Percentiles rank a stretch among this genome's conserved stretches.
Evolutionary conservation across 306 rosid species (phyloP).

Genomic region (Acacia acuminata): DNA sequence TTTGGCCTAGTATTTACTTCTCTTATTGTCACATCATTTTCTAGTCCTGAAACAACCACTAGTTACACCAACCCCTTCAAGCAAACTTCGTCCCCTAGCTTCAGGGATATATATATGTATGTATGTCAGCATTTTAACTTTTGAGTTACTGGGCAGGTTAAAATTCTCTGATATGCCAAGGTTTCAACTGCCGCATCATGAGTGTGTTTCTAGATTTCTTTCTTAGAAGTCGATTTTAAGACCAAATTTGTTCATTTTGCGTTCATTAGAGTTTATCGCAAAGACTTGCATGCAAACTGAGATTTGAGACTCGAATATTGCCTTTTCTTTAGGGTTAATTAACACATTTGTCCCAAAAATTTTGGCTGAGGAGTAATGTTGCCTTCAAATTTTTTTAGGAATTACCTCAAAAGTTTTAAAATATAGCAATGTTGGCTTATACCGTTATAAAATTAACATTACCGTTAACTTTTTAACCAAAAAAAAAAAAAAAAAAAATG

Average conservation of each 20-base stretch:
- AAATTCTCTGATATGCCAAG: neutral
- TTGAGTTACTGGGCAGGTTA: neutral
- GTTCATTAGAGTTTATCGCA: too few relatives aligned
- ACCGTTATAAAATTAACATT: too few relatives aligned
- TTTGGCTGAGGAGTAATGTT: rapidly evolving
- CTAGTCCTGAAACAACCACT: neutral
- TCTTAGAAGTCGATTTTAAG: neutral
- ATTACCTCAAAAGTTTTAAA: too few relatives aligned
- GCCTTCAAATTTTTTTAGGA: too few relatives aligned
- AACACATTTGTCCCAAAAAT: rapidly evolving
- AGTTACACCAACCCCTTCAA: neutral
- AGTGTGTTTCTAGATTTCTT: neutral
- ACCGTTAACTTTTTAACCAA: too few relatives aligned
- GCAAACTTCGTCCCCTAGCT: neutral
- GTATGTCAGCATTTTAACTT: neutral
- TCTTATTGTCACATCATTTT: neutral
- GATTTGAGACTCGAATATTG: too few relatives aligned
- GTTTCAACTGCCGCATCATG: neutral
- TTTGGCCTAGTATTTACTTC: constrained; percentile 12
- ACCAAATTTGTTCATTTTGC: neutral
- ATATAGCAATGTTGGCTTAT: too few relatives aligned
- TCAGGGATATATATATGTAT: neutral
- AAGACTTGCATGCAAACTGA: too few relatives aligned
- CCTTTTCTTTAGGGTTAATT: too few relatives aligned
- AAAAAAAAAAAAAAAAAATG: too few relatives aligned